Percentiles rank a stretch among this genome's conserved stretches.
These are phyloP conservation scores for Mortierella polycephala DNA, from an alignment of 371 early-diverging fungal genomes.

Conservation along the genomic window DNA sequence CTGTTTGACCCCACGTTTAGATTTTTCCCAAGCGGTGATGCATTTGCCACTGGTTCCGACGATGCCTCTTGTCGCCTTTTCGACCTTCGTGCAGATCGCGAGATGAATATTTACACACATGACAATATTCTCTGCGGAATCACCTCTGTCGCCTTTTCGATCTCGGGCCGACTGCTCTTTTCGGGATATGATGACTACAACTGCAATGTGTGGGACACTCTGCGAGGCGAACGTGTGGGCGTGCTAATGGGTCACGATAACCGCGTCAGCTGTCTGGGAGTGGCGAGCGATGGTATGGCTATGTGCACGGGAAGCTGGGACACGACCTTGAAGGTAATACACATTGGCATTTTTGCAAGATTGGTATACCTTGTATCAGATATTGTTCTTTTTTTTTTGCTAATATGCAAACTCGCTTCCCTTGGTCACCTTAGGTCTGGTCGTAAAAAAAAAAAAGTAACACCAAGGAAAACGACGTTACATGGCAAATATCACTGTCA, in stretches of 20 bases:
- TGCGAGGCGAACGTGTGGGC: conserved; percentile 94
- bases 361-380: no score
- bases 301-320: conserved; percentile 99
- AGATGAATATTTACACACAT: conserved; percentile 94
- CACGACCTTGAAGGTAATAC: conserved; percentile 84
- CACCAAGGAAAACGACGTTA: no score
- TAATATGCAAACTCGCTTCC: not conserved
- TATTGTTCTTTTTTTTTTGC: no score
- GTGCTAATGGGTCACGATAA: conserved; percentile 96
- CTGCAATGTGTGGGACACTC: conserved; percentile 98
- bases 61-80: conserved; percentile 97
- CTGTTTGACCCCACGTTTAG: conserved; percentile 39
- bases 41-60: conserved; percentile 97
- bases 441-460: not conserved
- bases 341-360: no score
- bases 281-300: conserved; percentile 96
- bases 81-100: conserved; percentile 96
- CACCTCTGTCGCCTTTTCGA: conserved; percentile 95
- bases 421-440: not conserved
- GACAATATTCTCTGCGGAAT: conserved; percentile 96
- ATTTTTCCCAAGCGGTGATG: conserved; percentile 98
- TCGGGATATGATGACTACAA: conserved; percentile 98
- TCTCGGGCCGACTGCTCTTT: conserved; percentile 94
- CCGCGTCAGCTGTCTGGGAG: conserved; percentile 96
- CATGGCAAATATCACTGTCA: no score